Base-by-base conservation (phyloP, 2,329 filamentous ascomycete genomes). In the Penicillium decumbens region DNA sequence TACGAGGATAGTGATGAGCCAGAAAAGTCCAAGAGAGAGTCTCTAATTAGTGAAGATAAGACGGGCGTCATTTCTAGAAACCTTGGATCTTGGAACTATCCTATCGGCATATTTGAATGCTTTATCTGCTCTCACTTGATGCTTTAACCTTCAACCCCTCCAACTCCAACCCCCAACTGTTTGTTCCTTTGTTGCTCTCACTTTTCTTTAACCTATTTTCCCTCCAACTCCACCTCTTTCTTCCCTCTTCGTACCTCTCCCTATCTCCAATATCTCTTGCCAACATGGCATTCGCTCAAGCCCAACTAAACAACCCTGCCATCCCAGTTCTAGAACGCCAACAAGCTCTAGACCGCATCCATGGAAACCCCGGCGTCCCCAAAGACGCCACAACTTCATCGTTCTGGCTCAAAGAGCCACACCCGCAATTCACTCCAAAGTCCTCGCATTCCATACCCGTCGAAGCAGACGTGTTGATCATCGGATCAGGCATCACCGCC, bases 401-500 rank as follows among this genome's bases (percentile, higher is more conserved):
- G 0, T 69, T 67, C 48, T 71, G 68, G 67, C 53, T 66, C 13
- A 47, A 58, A 28, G 45, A 54, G 0, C 55, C 55, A 0, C 65
- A 66, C 39, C 52, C 55, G 0, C 28, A 42, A 8, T 61, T 69
- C 12, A 49, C 61, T 4, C 49, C 59, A 3, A 39, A 41, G 1
- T 53, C 56, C 12, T 56, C 56, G 15, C 28, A 43, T 6, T 24
- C 48, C n/a, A 50, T 70, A 1, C 60, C 65, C 6, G 32, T 53
- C 3, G 45, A 59, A 32, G 55, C 63, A 1, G 64, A 68, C 33
- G 43, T 65, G 3, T 58, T 66, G 1, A 63, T 69, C 9, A 63
- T 68, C 18, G 66, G 66, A 0, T 66, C 64, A 2, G 66, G 66
- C 1, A 59, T 68, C 7, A 62, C 65, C 0, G 66, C 59, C 0